phyloP scores from a whole-genome alignment of 108 stramenopile genomes.

The Chaetoceros tenuissimus region DNA sequence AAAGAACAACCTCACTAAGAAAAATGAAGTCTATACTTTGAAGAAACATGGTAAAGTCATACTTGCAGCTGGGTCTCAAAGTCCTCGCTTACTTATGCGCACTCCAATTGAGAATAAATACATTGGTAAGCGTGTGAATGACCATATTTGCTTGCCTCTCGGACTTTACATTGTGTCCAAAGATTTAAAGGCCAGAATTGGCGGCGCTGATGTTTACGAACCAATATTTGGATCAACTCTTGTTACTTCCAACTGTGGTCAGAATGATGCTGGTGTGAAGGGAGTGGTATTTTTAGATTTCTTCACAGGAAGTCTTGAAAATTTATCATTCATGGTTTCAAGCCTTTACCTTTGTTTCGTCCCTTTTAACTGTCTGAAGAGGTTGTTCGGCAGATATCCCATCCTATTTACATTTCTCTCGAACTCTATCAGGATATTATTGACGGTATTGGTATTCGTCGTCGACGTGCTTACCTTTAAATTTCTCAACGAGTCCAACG shows the following conservation, averaged over 20 bases:
- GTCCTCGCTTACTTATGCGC: slow-evolving; percentile 15
- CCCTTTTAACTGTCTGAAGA: too few relatives aligned
- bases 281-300: slow-evolving; percentile 6
- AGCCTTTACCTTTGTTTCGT: slow-evolving; percentile 16
- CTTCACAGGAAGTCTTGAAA: slow-evolving; percentile 8
- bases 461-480: not conserved
- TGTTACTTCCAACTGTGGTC: not conserved
- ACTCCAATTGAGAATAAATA: slow-evolving; percentile 6
- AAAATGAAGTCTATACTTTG: too few relatives aligned
- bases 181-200: slow-evolving; percentile 2
- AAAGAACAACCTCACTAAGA: slow-evolving; percentile 1
- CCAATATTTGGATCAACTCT: too few relatives aligned
- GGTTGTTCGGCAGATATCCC: not conserved
- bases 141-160: slow-evolving; percentile 25
- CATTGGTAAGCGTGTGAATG: slow-evolving; percentile 22
- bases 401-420: not conserved
- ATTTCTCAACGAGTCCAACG: not conserved
- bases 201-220: slow-evolving; percentile 15
- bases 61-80: slow-evolving; percentile 11
- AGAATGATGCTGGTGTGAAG: not conserved
- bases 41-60: slow-evolving; percentile 14
- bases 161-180: slow-evolving; percentile 14
- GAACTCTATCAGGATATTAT: not conserved
- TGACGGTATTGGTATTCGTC: not conserved
- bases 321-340: slow-evolving; percentile 10